Evolutionary conservation across 1,284 basidiomycete genomes (phyloP), one percentile per base, ranked within the genome.

Genomic region (Apiotrichum veenhuisii): DNA sequence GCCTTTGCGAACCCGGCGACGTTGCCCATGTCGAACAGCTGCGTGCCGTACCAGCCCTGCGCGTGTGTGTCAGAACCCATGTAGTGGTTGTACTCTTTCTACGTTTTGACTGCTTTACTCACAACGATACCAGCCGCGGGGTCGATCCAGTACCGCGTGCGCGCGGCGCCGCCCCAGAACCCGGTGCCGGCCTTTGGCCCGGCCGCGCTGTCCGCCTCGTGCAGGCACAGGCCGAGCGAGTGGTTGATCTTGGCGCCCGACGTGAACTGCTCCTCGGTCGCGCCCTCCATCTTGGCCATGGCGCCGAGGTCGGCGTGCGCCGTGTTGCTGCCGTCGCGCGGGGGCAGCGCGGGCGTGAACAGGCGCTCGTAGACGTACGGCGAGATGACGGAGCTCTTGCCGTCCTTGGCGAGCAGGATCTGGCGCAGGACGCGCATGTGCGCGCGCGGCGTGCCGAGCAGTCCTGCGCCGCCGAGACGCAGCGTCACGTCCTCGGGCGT

Each of bases 391-490:
- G 36, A 5, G 9, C 30, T 36, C 20, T 25, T 11, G 61, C 50
- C n/a, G 53, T 50, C 41, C 17, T 22, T 40, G 14, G 50, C 38
- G 34, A 54, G 50, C 20, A 73, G 62, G 40, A 73, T 52, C 34
- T 52, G 56, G 34, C 63, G 61, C 12, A 70, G 57, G 44, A 71
- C 58, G 0, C 51, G 44, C 22, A 71, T 62, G 52, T 69, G 70
- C 48, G 71, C 70, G 22, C 50, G 59, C 5, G 63, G 50, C 0
- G 68, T 72, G 12, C 71, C 70, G 49, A 64, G 65, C 18, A 74
- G 51, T 1, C 72, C 72, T 4, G 50, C 72, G 22, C 71, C 72
- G 15, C 72, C 72, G 10, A 51, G 18, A 23, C 27, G 23, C 42
- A 51, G 1, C 27, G 38, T 26, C 46, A 61, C n/a, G 50, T 61